A percentile compares a stretch with the other conserved stretches of the same genome.
These are phyloP conservation scores for Tetracentron sinense DNA, from an alignment of 164 flowering plant genomes.

Conservation along the genomic window DNA sequence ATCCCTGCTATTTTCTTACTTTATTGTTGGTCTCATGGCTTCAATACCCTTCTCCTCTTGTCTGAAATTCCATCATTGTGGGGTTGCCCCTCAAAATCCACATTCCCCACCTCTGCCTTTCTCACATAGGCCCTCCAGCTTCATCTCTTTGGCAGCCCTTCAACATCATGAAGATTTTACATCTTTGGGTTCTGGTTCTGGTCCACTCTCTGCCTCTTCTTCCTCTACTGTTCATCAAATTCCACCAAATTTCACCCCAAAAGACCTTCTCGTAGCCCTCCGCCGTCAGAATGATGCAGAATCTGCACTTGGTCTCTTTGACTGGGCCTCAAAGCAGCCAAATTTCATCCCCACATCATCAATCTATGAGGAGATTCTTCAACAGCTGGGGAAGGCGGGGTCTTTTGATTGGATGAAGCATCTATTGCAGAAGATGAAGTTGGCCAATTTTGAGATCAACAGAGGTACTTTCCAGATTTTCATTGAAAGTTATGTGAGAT, in stretches of 20 bases:
- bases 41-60: slow-evolving; percentile 45
- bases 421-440: slow-evolving; percentile 50
- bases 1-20: background rate
- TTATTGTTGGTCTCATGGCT: slow-evolving; percentile 28
- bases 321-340: slow-evolving; percentile 76
- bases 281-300: slow-evolving; percentile 47
- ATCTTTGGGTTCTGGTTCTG: slow-evolving; percentile 18
- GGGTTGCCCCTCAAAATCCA: slow-evolving; percentile 14
- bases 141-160: slow-evolving; percentile 18
- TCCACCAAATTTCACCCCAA: slow-evolving; percentile 58
- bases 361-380: slow-evolving; percentile 57
- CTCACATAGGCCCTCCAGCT: slow-evolving; percentile 21
- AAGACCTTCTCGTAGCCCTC: slow-evolving; percentile 57
- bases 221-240: slow-evolving; percentile 24
- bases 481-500: slow-evolving; percentile 50
- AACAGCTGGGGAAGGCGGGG: slow-evolving; percentile 57
- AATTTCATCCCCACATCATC: slow-evolving; percentile 43
- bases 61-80: slow-evolving; percentile 33
- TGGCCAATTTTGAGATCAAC: slow-evolving; percentile 30
- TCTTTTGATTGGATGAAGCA: slow-evolving; percentile 45
- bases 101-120: slow-evolving; percentile 10
- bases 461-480: slow-evolving; percentile 53
- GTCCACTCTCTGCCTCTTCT: slow-evolving; percentile 22
- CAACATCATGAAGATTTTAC: slow-evolving; percentile 19
- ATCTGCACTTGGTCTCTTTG: slow-evolving; percentile 41